Evolutionary conservation across 2,329 filamentous ascomycete genomes (phyloP), one percentile per base, ranked within the genome.

Genomic region (Trichoderma sp.): DNA sequence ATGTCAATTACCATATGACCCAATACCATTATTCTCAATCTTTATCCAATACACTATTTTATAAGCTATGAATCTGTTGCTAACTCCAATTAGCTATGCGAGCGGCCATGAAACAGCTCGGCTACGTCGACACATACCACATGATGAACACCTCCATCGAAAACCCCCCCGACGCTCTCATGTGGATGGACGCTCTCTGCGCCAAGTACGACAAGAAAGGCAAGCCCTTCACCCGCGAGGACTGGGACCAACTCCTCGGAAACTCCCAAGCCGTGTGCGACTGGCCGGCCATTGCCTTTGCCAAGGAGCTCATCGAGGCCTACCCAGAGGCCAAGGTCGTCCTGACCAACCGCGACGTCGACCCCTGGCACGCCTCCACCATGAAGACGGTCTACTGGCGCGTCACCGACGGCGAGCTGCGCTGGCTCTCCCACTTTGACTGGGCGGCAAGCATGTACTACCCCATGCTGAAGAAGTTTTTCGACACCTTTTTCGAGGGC

Each of bases 291-390:
- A 86, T 88, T 55, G 49, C 58, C 11, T 92, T 92, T 74, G 87
- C 88, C 65, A 86, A 89, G 77, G 90, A 92, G 77, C 83, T 92
- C 71, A 89, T 92, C 71, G 87, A 89, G 75, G 88, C 89, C 19
- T 92, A 92, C 76, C 90, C 90, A 1, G 88, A 92, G 68, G 90
- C 90, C 69, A 92, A 92, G 79, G 87, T 92, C 66, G 85, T 93
- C 60, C 81, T 92, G 71, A 90, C 88, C 16, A 89, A 85, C 69
- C 86, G 89, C 57, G 88, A 91, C 69, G 87, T 91, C 47, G 83
- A 91, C 77, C 86, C 87, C 52, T 92, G 89, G 83, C 49, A 57
- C 21, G 66, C 43, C 8, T 68, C 66, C 80, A 88, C 88, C 24
- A 86, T 89, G 85, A 88, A 88, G 79, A 91, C 89, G 6, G 88